Evolutionary conservation across 371 early-diverging fungal genomes (phyloP).

Genomic region (Rhizomucor pusillus): DNA sequence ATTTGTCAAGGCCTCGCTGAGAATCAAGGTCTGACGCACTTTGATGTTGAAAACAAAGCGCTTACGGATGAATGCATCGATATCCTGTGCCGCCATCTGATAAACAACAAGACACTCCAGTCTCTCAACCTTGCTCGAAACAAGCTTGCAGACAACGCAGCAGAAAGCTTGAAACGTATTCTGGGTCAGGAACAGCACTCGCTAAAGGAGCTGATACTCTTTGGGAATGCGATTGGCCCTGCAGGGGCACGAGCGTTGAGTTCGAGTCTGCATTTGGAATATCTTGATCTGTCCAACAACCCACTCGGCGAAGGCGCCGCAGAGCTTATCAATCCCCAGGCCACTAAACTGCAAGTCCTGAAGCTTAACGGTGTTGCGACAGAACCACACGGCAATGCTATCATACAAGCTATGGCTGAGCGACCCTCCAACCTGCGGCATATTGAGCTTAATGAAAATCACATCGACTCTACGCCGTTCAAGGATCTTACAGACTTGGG

Average conservation of each 20-base stretch:
- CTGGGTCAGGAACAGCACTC: neutral
- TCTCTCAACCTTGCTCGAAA: constrained; percentile 52
- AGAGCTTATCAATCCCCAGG: constrained; percentile 25
- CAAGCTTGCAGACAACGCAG: constrained; percentile 37
- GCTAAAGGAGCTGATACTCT: constrained; percentile 39
- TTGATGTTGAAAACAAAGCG: constrained; percentile 62
- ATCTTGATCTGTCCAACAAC: constrained; percentile 57
- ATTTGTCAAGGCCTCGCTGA: constrained; percentile 52
- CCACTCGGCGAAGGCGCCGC: constrained; percentile 48
- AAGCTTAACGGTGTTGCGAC: constrained; percentile 45
- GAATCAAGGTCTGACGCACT: constrained; percentile 45
- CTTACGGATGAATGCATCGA: constrained; percentile 14
- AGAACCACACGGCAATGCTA: constrained; percentile 39
- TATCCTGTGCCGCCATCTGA: constrained; percentile 5
- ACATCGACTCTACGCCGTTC: constrained; percentile 33
- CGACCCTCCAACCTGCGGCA: constrained; percentile 34
- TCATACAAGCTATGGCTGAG: constrained; percentile 30
- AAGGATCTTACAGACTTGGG: constrained; percentile 19
- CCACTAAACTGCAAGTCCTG: constrained; percentile 31
- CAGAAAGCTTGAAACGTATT: constrained; percentile 6
- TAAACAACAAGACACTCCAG: constrained; percentile 27
- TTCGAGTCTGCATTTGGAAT: constrained; percentile 24
- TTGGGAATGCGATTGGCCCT: constrained; percentile 40
- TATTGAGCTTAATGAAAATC: constrained; percentile 43
- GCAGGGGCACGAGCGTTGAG: constrained; percentile 33